These are phyloP conservation scores for Umbilicaria muhlenbergii DNA, from an alignment of 495 filamentous ascomycete species.

Conservation along the genomic window DNA sequence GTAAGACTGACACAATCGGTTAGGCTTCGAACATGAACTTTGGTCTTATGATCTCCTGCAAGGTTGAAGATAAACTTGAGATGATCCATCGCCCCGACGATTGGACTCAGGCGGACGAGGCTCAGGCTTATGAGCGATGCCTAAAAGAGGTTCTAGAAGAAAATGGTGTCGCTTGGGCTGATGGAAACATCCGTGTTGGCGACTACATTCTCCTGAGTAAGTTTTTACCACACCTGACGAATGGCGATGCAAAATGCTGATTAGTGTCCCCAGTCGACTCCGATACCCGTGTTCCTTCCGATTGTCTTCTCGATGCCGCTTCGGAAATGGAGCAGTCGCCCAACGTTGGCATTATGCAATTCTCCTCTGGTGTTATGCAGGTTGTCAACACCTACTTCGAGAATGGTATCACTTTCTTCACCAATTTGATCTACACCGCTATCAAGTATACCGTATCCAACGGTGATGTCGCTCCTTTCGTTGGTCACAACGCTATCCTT, in stretches of 20 bases:
- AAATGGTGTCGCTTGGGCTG: conserved; percentile 55
- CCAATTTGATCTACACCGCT: conserved; percentile 64
- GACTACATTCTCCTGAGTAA: conserved; percentile 55
- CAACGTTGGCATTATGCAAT: conserved; percentile 70
- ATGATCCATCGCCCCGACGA: conserved; percentile 36
- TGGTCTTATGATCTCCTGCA: conserved; percentile 56
- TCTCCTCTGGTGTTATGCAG: conserved; percentile 70
- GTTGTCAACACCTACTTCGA: conserved; percentile 60
- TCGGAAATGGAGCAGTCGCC: conserved; percentile 71
- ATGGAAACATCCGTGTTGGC: conserved; percentile 64
- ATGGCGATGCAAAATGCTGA: no score
- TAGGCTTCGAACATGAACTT: conserved; percentile 80
- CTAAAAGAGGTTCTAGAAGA: conserved; percentile 53
- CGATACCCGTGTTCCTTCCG: conserved; percentile 52
- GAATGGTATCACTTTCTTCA: conserved; percentile 74
- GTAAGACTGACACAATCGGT: no score
- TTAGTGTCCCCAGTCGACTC: conserved; percentile 36
- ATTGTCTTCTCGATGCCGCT: conserved; percentile 61
- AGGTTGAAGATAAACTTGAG: conserved; percentile 54
- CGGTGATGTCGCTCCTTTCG: conserved; percentile 63
- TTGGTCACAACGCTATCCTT: conserved; percentile 67
- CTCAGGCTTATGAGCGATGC: conserved; percentile 47
- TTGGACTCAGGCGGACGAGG: conserved; percentile 58
- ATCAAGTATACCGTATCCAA: conserved; percentile 68
- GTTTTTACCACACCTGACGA: not conserved